Evolutionary conservation across 306 rosid genomes (phyloP).

Genomic region (Cyclanthera cordifolia): DNA sequence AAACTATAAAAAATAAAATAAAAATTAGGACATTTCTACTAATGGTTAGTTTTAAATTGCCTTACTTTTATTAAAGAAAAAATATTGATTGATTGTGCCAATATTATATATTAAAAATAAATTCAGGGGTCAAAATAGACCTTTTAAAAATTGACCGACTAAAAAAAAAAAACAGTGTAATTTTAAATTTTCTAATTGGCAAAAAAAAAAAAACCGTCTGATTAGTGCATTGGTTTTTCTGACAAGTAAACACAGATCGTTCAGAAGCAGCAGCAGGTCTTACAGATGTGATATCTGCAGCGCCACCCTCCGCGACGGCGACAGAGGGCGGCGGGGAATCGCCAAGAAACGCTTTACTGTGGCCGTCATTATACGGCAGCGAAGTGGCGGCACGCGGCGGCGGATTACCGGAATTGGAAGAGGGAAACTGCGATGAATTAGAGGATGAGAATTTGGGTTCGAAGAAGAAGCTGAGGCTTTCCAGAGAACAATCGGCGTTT

Average conservation of each 20-base stretch:
- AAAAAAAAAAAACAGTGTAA: no score
- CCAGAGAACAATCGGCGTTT: constrained; percentile 24
- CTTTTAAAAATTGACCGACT: no score
- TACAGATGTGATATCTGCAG: not conserved
- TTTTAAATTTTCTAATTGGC: not conserved
- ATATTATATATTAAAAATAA: no score
- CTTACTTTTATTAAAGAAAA: no score
- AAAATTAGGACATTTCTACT: no score
- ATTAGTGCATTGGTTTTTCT: not conserved
- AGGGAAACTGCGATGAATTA: not conserved
- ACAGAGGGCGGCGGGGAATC: not conserved
- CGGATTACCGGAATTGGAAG: not conserved
- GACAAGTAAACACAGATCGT: not conserved
- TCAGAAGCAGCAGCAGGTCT: not conserved
- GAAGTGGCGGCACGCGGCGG: not conserved
- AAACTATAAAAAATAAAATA: no score
- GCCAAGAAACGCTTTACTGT: not conserved
- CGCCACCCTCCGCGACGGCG: not conserved
- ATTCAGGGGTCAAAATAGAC: no score
- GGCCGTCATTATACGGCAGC: not conserved
- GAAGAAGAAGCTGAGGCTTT: constrained; percentile 17
- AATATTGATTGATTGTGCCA: no score
- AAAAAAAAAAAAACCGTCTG: not conserved
- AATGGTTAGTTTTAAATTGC: no score
- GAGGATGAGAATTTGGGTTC: not conserved